Base-by-base conservation (phyloP, 768 basidiomycete genomes). In the Trametes villosa region DNA sequence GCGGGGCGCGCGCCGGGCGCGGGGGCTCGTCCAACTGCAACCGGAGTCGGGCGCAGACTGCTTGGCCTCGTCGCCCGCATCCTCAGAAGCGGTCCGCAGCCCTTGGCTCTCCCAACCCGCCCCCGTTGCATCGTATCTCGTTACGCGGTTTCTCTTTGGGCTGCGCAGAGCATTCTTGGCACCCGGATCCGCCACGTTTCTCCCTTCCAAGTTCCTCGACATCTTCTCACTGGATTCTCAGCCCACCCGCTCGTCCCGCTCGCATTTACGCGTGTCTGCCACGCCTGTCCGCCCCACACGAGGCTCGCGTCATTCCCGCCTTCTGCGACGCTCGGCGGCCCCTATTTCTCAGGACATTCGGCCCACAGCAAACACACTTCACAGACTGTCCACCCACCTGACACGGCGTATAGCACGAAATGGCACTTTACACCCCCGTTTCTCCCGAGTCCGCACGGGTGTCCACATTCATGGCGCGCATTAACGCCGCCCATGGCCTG, bases 401-500 rank as follows among this genome's bases (percentile, higher is more conserved):
- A 52, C 51, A 47, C 18, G 41, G 34, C 15, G 33, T 17, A 15
- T 30, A n/a, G 47, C 42, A 47, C 49, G 22, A 52, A 68, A 74
- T 53, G 56, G 63, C 33, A 77, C 78, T 61, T 76, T 84, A 80
- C 64, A 69, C 63, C 33, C 86, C 86, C 9, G 41, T 63, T 31
- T 72, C 75, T 60, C 74, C 79, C 31, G 72, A 77, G 47, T 59
- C 74, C 7, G 78, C 86, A n/a, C 74, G 80, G 0, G 78, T 78
- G 12, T 78, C 81, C 65, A 77, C 73, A 34, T 83, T 89, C 72
- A 75, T 83, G 53, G 65, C 73, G 60, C 74, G 68, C 59, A 76
- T 86, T 65, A 91, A 90, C 70, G 60, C 73, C 42, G 73, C 71
- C 13, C 76, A 81, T 60, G 72, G 70, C 18, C 72, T 85, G 11